These are phyloP conservation scores for Striga hermonthica DNA, from an alignment of 305 asterid genomes.

Conservation along the genomic window DNA sequence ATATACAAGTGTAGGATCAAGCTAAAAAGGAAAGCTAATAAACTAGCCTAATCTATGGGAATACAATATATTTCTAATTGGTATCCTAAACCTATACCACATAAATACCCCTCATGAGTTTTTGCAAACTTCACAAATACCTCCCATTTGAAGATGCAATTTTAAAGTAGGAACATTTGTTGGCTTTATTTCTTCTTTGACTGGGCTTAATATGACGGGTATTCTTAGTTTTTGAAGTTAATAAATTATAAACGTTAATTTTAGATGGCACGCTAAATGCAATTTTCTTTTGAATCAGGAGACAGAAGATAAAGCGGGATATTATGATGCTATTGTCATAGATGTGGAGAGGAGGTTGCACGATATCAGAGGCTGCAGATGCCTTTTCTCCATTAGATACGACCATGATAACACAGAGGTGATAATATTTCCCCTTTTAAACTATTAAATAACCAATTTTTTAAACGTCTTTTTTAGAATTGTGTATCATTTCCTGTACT, in stretches of 20 bases:
- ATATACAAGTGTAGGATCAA: no score
- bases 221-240: not conserved
- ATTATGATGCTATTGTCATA: conserved; percentile 67
- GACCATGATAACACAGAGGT: conserved; percentile 68
- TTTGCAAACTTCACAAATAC: not conserved
- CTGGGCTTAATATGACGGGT: not conserved
- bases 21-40: no score
- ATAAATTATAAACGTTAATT: not conserved
- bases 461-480: no score
- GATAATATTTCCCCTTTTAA: conserved; percentile 17
- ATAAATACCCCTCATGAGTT: no score
- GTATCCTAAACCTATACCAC: no score
- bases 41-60: no score
- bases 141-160: not conserved
- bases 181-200: no score
- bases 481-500: conserved; percentile 5
- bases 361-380: conserved; percentile 84
- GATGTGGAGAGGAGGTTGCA: conserved; percentile 69
- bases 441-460: not conserved
- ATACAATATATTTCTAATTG: no score
- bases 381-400: conserved; percentile 67
- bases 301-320: conserved; percentile 61
- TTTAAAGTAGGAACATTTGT: not conserved
- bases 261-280: conserved; percentile 11
- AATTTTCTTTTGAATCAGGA: conserved; percentile 45